Percentiles rank a stretch among this genome's conserved stretches.
Conservation (phyloP, 768 basidiomycete species). For the Phaeotremella skinneri region DNA sequence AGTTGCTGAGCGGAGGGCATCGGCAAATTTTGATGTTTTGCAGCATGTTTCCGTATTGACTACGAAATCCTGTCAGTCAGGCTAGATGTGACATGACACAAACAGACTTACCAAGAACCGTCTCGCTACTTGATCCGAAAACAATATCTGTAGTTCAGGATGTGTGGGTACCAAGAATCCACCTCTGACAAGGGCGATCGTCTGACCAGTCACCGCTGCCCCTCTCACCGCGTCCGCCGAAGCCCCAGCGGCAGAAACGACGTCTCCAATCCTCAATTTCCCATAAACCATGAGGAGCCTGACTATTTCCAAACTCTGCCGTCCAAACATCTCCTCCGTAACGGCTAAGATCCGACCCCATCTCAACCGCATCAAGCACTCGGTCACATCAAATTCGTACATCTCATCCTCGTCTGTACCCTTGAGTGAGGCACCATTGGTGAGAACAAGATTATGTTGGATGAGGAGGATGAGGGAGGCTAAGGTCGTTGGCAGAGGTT, state of each 20-base stretch:
- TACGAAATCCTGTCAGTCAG: not conserved
- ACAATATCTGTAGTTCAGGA: constrained; percentile 26
- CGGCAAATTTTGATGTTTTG: constrained; percentile 8
- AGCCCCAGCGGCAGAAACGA: constrained; percentile 57
- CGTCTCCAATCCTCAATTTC: constrained; percentile 73
- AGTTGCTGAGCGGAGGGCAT: constrained; percentile 16
- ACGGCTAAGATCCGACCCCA: constrained; percentile 79
- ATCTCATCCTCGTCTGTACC: constrained; percentile 56
- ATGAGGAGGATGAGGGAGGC: constrained; percentile 73
- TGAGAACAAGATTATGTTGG: constrained; percentile 89
- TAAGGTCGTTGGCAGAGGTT: constrained; percentile 67
- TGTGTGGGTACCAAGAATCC: constrained; percentile 26
- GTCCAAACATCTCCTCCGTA: constrained; percentile 68
- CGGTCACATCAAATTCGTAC: constrained; percentile 73
- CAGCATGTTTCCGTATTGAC: not conserved
- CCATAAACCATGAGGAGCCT: constrained; percentile 77
- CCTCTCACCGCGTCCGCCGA: constrained; percentile 56
- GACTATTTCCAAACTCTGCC: constrained; percentile 69
- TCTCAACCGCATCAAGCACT: constrained; percentile 75
- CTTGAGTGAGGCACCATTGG: constrained; percentile 66
- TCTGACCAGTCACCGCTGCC: constrained; percentile 15
- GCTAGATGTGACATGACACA: not conserved
- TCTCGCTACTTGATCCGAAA: constrained; percentile 27
- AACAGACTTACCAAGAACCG: constrained; percentile 21
- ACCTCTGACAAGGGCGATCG: constrained; percentile 24